Evolutionary conservation across 1,284 basidiomycete genomes (phyloP), one percentile per base, ranked within the genome.

Genomic region (Trametes polyzona): DNA sequence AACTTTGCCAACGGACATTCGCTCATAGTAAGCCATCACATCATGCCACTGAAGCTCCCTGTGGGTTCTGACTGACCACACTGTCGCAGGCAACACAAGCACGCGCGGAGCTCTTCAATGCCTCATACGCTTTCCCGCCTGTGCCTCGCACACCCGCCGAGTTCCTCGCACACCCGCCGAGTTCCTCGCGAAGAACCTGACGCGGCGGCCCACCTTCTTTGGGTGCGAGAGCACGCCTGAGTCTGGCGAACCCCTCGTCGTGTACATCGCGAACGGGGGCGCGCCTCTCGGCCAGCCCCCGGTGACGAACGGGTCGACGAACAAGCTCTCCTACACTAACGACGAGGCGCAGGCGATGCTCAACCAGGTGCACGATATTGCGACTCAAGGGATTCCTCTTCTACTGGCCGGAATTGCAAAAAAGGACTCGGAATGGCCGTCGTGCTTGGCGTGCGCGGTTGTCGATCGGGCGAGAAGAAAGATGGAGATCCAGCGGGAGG

Each of bases 361-460:
- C 4, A 65, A 72, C 52, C 77, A 82, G 66, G 69, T 69, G 14
- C 76, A 73, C 60, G 63, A 72, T 74, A 70, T 77, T 30, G 71
- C 76, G 14, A 79, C 75, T 23, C 78, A 79, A 59, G 80, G 77
- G 6, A 69, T 68, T 10, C 70, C 71, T 0, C 37, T 57, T 6
- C 58, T 2, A 12, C 27, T 10, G n/a, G n/a, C n/a, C 19, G 32
- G 11, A 2, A 33, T 44, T 2, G 32, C 4, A 9, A 14, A 36
- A 30, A 67, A 68, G 9, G 79, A 81, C 35, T 65, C 67, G 1
- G 67, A 76, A 35, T 82, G 77, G 76, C 71, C 75, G 0, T 73
- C 74, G 54, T 80, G 79, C 49, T 55, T 80, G 33, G 76, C 78
- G 23, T 80, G 78, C 43, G 78, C 77, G 0, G 64, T 78, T 10